Base-by-base conservation (phyloP, 1,139 yeast genomes). In the Hyphopichia wangnamkhiaoensis region DNA sequence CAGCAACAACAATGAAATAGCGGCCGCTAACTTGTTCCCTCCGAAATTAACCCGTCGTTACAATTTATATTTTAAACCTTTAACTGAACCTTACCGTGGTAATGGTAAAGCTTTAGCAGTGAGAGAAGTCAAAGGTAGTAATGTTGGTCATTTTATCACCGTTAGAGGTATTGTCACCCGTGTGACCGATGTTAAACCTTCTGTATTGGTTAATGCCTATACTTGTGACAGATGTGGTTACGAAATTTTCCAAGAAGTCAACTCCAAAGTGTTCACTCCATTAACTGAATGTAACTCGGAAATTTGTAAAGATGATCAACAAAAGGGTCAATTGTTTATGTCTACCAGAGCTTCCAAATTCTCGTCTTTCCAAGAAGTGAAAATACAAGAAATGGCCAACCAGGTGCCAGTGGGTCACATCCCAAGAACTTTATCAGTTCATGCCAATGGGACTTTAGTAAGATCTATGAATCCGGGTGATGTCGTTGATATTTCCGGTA, bases 341-440 rank as follows among this genome's bases (percentile, higher is more conserved):
- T 82, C 95, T 35, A 90, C 98, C 5, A 78, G 99, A 54, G 98
- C 98, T 1, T 90, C 97, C 24, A 93, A 93, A 65, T 94, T 94
- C 57, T 75, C 86, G 40, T 88, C 96, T 4, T 94, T 91, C 71
- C 99, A 94, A 66, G 98, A 94, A 55, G 94, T 91, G 39, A 84
- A 88, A 55, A 76, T 94, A 46, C 99, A 94, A 67, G 99, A 94
- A 65, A 68, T 93, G 61, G 89, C 98, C 12, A 84, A 84, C 48
- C 98, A 93, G 65, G 98, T 94, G 9, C 98, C 99, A 0, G 94
- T 91, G 17, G 98, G 98, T 35, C 97, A 93, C 61, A 93, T 94
- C 49, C 99, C 99, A 33, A 79, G 98, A 56, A 70, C 90, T 30
- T 70, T 94, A 47, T 79, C 86, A 5, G 77, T 91, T 38, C 96